Conservation (phyloP, 164 flowering plant genomes). For the Piper betle region DNA sequence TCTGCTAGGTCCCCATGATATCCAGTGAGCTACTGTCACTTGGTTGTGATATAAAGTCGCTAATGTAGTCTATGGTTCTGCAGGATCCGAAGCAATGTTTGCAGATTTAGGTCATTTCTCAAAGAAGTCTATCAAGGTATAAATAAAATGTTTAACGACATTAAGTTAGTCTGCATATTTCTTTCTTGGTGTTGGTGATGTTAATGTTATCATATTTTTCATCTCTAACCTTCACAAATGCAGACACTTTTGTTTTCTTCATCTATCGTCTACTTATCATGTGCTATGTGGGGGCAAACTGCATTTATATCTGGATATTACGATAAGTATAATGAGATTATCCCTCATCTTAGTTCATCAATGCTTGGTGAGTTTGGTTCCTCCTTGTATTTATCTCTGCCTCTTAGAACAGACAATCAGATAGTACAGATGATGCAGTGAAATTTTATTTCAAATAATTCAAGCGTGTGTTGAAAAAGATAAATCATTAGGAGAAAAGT, state of each 20-base stretch:
- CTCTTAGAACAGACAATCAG: conserved; percentile 1
- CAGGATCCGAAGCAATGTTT: conserved; percentile 94
- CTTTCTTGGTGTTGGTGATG: not conserved
- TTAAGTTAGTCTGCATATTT: not conserved
- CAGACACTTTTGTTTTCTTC: conserved; percentile 63
- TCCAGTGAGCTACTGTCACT: not conserved
- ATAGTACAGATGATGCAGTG: too few relatives aligned
- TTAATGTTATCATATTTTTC: not conserved
- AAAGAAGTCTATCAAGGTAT: conserved; percentile 73
- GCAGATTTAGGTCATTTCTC: conserved; percentile 92
- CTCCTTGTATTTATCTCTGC: conserved; percentile 9
- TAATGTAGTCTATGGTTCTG: conserved; percentile 1
- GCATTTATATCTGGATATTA: conserved; percentile 52
- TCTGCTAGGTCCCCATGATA: conserved; percentile 33
- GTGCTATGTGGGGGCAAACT: conserved; percentile 83
- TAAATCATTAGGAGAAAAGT: too few relatives aligned
- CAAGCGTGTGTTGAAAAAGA: too few relatives aligned
- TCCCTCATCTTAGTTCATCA: conserved; percentile 13
- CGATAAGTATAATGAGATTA: not conserved
- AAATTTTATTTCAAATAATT: too few relatives aligned
- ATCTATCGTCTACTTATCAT: conserved; percentile 71
- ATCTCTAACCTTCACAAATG: conserved; percentile 5
- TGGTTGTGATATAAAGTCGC: not conserved
- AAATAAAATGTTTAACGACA: not conserved
- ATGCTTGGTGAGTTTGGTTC: conserved; percentile 47